phyloP scores from a whole-genome alignment of 345 rosid species.

The Toxicodendron radicans region DNA sequence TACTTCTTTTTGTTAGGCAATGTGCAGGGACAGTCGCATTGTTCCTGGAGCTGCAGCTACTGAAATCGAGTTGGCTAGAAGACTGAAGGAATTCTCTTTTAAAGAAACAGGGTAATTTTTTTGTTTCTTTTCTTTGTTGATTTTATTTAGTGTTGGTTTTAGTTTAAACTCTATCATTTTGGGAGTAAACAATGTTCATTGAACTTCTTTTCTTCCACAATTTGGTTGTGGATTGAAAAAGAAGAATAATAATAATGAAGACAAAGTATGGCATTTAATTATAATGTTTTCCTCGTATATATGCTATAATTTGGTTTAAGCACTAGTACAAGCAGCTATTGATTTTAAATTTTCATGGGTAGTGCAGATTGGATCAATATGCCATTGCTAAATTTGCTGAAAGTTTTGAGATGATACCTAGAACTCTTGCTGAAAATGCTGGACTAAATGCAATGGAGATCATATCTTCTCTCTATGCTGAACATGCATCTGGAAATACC shows the following conservation, averaged over 20 bases:
- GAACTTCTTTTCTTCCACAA: not conserved
- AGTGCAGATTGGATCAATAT: constrained; percentile 89
- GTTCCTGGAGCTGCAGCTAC: constrained; percentile 97
- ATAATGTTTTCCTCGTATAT: too few species aligned
- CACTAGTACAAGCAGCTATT: not conserved
- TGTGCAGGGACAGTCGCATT: constrained; percentile 95
- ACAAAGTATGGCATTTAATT: not conserved
- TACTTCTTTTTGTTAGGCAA: constrained; percentile 55
- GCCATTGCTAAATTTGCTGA: constrained; percentile 95
- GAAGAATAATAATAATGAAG: not conserved
- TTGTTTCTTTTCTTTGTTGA: not conserved
- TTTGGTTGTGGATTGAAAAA: not conserved
- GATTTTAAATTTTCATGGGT: not conserved
- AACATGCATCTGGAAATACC: constrained; percentile 84
- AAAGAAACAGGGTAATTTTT: constrained; percentile 82
- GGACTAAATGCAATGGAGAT: constrained; percentile 96
- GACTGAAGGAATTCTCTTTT: constrained; percentile 86
- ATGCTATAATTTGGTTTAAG: too few species aligned
- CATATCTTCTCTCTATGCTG: constrained; percentile 84
- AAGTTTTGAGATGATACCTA: constrained; percentile 96
- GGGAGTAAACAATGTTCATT: not conserved
- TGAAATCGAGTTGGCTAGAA: constrained; percentile 93
- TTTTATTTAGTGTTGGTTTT: not conserved
- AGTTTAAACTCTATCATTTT: not conserved
- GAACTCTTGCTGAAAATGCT: constrained; percentile 89